Evolutionary conservation across 306 rosid species (phyloP).

Genomic region (Fagus sylvatica): DNA sequence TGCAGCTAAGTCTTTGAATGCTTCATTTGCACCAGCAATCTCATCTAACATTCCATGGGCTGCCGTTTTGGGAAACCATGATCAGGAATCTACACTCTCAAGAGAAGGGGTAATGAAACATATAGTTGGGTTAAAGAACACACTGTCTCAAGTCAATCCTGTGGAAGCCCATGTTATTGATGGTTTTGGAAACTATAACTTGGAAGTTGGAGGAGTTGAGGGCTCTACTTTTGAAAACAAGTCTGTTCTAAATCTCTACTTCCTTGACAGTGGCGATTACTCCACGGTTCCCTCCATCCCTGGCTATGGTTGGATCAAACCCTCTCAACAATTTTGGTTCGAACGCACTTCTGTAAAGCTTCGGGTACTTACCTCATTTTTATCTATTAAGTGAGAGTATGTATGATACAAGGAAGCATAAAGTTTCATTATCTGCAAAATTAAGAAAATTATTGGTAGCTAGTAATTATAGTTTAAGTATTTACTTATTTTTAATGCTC

Average conservation of each 20-base stretch:
- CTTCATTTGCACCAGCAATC: constrained; percentile 91
- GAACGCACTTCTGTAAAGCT: constrained; percentile 64
- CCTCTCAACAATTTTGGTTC: constrained; percentile 93
- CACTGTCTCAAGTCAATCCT: constrained; percentile 74
- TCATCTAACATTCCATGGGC: constrained; percentile 86
- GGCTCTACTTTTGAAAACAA: constrained; percentile 73
- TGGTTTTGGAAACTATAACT: constrained; percentile 93
- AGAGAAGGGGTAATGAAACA: constrained; percentile 90
- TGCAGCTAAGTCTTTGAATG: constrained; percentile 70
- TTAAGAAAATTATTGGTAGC: neutral
- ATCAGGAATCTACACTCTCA: constrained; percentile 81
- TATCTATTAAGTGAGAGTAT: constrained; percentile 11
- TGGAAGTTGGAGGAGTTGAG: constrained; percentile 69
- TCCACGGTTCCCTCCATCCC: constrained; percentile 59
- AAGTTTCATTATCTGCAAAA: neutral
- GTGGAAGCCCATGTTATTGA: constrained; percentile 47
- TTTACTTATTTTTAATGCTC: too few relatives aligned
- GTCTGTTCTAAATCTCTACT: constrained; percentile 84
- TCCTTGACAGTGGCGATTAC: constrained; percentile 94
- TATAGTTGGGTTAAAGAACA: constrained; percentile 70
- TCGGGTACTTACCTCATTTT: constrained; percentile 41
- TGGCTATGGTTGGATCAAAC: constrained; percentile 93
- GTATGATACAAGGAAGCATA: neutral
- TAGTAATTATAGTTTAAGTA: too few relatives aligned
- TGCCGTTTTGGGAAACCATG: constrained; percentile 94